Conservation (phyloP, 257 asterid species). For the Datura wrightii region DNA sequence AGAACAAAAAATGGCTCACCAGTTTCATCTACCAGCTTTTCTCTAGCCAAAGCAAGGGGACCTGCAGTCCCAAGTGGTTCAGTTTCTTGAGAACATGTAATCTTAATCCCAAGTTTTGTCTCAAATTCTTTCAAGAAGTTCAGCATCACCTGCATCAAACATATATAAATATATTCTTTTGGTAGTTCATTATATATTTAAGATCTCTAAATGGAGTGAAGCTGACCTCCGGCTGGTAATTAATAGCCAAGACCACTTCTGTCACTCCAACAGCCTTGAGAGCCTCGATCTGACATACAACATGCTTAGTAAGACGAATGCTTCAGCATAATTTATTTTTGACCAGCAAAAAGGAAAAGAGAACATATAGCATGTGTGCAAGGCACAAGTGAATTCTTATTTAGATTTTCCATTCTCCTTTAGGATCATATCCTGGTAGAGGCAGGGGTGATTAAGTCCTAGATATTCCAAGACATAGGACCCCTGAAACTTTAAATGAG, state of each 20-base stretch:
- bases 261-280: slow-evolving; percentile 81
- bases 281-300: slow-evolving; percentile 69
- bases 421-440: slow-evolving; percentile 4
- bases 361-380: neutral
- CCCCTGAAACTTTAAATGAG: neutral
- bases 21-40: slow-evolving; percentile 76
- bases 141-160: slow-evolving; percentile 66
- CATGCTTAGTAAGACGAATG: slow-evolving; percentile 10
- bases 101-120: slow-evolving; percentile 88
- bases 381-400: slow-evolving; percentile 9
- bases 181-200: neutral
- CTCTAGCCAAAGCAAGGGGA: slow-evolving; percentile 98
- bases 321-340: slow-evolving; percentile 31
- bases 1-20: slow-evolving; percentile 96
- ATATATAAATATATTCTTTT: neutral
- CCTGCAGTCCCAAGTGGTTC: slow-evolving; percentile 99
- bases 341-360: neutral
- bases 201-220: neutral
- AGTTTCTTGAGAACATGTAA: slow-evolving; percentile 94
- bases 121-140: slow-evolving; percentile 93
- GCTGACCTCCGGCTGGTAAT: slow-evolving; percentile 84
- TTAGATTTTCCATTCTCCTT: neutral
- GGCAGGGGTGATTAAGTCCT: neutral
- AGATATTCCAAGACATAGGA: neutral
- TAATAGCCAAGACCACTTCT: slow-evolving; percentile 85